Evolutionary conservation across 2,329 filamentous ascomycete genomes (phyloP).

Genomic region (Septoria linicola): DNA sequence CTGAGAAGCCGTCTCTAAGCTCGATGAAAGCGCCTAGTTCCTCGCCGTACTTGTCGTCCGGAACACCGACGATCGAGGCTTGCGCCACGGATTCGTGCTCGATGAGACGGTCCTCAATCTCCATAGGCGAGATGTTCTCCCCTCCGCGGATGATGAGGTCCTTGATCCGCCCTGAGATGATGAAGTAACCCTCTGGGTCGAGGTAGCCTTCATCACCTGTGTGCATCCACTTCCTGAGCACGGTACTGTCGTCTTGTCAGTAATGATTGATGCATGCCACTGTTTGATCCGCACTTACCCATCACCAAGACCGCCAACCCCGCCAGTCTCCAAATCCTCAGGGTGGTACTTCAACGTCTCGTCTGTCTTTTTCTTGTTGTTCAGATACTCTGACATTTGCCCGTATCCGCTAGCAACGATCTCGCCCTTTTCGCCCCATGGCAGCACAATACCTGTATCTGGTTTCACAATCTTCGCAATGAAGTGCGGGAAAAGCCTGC

Average conservation of each 20-base stretch:
- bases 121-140: slow-evolving; percentile 59
- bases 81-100: slow-evolving; percentile 29
- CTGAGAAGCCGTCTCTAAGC: slow-evolving; percentile 27
- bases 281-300: slow-evolving; percentile 12
- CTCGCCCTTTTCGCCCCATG: slow-evolving; percentile 68
- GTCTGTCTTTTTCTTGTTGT: slow-evolving; percentile 72
- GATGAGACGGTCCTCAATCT: slow-evolving; percentile 33
- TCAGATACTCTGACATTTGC: slow-evolving; percentile 62
- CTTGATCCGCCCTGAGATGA: slow-evolving; percentile 36
- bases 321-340: slow-evolving; percentile 30
- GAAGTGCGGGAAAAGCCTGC: slow-evolving; percentile 70
- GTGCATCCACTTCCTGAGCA: slow-evolving; percentile 58
- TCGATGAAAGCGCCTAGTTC: slow-evolving; percentile 37
- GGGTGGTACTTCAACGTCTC: slow-evolving; percentile 56
- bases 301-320: slow-evolving; percentile 27
- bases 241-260: slow-evolving; percentile 7
- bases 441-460: slow-evolving; percentile 60
- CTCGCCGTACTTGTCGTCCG: slow-evolving; percentile 34
- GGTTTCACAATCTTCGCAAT: slow-evolving; percentile 75
- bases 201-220: slow-evolving; percentile 61
- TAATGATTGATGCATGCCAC: background rate
- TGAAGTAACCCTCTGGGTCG: slow-evolving; percentile 46
- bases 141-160: slow-evolving; percentile 52
- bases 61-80: slow-evolving; percentile 31
- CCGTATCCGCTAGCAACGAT: slow-evolving; percentile 78